Evolutionary conservation across 192 early-diverging fungal species (phyloP), one percentile per base, ranked within the genome.

Genomic region (Cladochytrium replicatum): DNA sequence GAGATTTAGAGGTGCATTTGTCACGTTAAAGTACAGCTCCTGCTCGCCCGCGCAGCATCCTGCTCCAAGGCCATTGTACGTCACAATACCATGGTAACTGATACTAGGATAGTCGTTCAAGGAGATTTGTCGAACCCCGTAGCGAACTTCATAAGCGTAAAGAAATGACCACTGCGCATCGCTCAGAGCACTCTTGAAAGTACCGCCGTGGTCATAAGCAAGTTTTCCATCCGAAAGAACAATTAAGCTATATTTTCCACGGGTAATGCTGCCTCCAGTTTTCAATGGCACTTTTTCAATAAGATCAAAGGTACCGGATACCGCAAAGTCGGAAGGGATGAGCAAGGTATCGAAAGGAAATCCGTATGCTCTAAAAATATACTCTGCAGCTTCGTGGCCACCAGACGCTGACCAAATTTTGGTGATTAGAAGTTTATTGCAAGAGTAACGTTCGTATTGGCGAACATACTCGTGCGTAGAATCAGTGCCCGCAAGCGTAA

Each of bases 401-500:
- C n/a, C n/a, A n/a, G n/a, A n/a, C n/a, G n/a, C n/a, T n/a, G n/a
- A n/a, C n/a, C n/a, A n/a, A n/a, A n/a, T n/a, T n/a, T n/a, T n/a
- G n/a, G n/a, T n/a, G n/a, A n/a, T n/a, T n/a, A n/a, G n/a, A n/a
- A n/a, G n/a, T n/a, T n/a, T n/a, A n/a, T n/a, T n/a, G n/a, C n/a
- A n/a, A n/a, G n/a, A n/a, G n/a, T n/a, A n/a, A n/a, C n/a, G n/a
- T n/a, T n/a, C n/a, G n/a, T n/a, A n/a, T n/a, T n/a, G 83, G 9
- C 72, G 78, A 32, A 55, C 56, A n/a, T 85, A 92, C 46, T 23
- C 93, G 26, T 70, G 79, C 7, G 71, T 80, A 58, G 93, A 93
- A 63, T 79, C 84, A 3, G 91, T 93, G 49, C 93, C 93, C 69
- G 62, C 84, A 32, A 85, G 81, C 47, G 93, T 93, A 55, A 87